Percentiles rank a stretch among this genome's conserved stretches.
Evolutionary conservation across 371 early-diverging fungal species (phyloP).

Genomic region (Batkoa obscura): DNA sequence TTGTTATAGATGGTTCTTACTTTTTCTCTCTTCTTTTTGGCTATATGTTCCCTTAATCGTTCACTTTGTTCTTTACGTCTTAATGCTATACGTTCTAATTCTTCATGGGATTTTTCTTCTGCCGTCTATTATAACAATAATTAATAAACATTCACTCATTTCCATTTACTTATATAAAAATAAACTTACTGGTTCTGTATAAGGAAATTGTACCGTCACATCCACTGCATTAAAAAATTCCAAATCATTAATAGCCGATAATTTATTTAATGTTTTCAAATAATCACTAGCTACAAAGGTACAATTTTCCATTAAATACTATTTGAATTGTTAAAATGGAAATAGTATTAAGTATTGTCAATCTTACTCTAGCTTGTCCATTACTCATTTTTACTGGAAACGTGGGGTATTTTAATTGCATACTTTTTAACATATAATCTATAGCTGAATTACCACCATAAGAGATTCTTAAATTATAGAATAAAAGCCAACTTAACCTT

Average conservation of each 20-base stretch:
- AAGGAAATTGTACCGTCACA: conserved; percentile 54
- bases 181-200: conserved; percentile 24
- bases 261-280: conserved; percentile 27
- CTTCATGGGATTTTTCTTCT: conserved; percentile 63
- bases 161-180: not conserved
- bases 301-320: conserved; percentile 41
- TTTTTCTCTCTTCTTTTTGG: conserved; percentile 59
- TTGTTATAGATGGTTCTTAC: too few relatives aligned
- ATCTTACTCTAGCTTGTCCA: conserved; percentile 41
- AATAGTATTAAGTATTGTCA: not conserved
- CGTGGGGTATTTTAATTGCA: conserved; percentile 78
- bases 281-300: conserved; percentile 59
- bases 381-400: conserved; percentile 66
- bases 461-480: conserved; percentile 20
- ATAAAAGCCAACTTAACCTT: not conserved
- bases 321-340: conserved; percentile 1
- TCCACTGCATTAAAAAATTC: conserved; percentile 30
- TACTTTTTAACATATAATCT: conserved; percentile 60
- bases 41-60: conserved; percentile 57
- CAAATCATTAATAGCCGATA: conserved; percentile 18
- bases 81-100: conserved; percentile 43
- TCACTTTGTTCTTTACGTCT: conserved; percentile 51
- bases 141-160: too few relatives aligned
- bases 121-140: conserved; percentile 13
- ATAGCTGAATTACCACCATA: conserved; percentile 52